Conservation (phyloP, 352 stramenopile species). For the Globisporangium radiosum region DNA sequence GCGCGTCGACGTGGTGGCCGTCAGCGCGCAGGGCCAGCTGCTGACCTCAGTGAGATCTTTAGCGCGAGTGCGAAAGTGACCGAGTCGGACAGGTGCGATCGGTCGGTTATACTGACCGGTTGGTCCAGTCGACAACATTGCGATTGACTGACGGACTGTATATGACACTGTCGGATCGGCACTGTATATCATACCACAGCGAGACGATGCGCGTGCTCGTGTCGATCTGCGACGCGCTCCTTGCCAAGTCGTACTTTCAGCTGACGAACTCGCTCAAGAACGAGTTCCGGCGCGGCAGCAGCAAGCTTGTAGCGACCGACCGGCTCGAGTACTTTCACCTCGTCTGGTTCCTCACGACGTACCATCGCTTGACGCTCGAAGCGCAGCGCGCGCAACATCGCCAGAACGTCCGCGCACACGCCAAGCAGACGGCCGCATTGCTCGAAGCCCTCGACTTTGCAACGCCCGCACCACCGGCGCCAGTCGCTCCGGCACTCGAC, state of each 20-base stretch:
- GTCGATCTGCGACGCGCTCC: slow-evolving; percentile 65
- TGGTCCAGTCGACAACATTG: too few species aligned
- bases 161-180: slow-evolving; percentile 1
- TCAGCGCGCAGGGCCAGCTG: slow-evolving; percentile 36
- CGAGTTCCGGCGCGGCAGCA: slow-evolving; percentile 80
- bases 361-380: slow-evolving; percentile 76
- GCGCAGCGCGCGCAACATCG: slow-evolving; percentile 63
- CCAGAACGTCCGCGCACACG: slow-evolving; percentile 38
- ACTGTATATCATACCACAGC: slow-evolving; percentile 14
- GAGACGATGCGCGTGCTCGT: slow-evolving; percentile 58
- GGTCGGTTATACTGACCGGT: neutral
- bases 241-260: slow-evolving; percentile 79
- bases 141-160: neutral
- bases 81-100: slow-evolving; percentile 48
- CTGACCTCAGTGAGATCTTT: slow-evolving; percentile 76
- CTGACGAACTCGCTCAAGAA: slow-evolving; percentile 83
- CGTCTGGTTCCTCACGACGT: slow-evolving; percentile 79
- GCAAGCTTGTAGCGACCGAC: slow-evolving; percentile 77
- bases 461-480: slow-evolving; percentile 23
- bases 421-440: slow-evolving; percentile 45
- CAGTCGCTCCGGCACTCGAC: slow-evolving; percentile 48
- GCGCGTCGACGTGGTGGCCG: slow-evolving; percentile 32
- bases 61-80: slow-evolving; percentile 53
- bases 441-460: slow-evolving; percentile 54
- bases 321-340: slow-evolving; percentile 87